Conservation (phyloP, 139 green algal genomes). For the Ettlia oleoabundans region DNA sequence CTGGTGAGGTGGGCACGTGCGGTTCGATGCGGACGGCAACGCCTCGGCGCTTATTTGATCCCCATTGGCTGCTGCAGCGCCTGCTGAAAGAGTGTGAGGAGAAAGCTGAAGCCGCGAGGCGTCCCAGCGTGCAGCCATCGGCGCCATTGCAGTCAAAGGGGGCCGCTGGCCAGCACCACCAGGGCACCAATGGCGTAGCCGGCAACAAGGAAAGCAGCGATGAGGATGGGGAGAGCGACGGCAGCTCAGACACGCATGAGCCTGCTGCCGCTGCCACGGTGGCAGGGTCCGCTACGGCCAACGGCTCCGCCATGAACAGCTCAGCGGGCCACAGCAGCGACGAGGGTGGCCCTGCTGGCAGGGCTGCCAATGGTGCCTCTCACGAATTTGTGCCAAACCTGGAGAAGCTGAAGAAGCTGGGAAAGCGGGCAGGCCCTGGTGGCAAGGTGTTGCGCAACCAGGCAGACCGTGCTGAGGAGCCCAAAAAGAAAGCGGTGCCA, state of each 20-base stretch:
- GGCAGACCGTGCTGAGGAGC: conserved; percentile 2
- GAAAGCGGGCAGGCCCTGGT: conserved; percentile 23
- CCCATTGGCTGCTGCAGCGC: conserved; percentile 53
- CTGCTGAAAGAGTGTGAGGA: conserved; percentile 74
- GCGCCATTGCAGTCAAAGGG: not conserved
- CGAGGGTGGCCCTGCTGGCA: not conserved
- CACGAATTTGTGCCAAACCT: conserved; percentile 29
- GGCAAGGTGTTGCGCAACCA: conserved; percentile 16
- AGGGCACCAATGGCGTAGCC: not conserved
- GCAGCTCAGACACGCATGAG: no score
- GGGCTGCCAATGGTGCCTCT: not conserved
- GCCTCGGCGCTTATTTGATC: conserved; percentile 36
- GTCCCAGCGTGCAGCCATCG: not conserved
- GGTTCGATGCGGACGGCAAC: no score
- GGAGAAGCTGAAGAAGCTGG: conserved; percentile 34
- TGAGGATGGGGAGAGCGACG: conserved; percentile 14
- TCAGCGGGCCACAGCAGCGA: conserved; percentile 27
- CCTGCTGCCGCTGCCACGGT: no score
- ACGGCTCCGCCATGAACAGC: not conserved
- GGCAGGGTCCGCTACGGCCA: not conserved
- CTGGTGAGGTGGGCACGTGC: no score
- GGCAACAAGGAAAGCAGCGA: not conserved
- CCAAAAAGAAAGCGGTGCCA: conserved; percentile 26
- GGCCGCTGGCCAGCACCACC: not conserved
- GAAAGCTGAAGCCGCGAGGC: conserved; percentile 55